A percentile compares a stretch with the other conserved stretches of the same genome.
Evolutionary conservation across 805 yeast genomes (phyloP).

Genomic region (Starmerella asiatica): DNA sequence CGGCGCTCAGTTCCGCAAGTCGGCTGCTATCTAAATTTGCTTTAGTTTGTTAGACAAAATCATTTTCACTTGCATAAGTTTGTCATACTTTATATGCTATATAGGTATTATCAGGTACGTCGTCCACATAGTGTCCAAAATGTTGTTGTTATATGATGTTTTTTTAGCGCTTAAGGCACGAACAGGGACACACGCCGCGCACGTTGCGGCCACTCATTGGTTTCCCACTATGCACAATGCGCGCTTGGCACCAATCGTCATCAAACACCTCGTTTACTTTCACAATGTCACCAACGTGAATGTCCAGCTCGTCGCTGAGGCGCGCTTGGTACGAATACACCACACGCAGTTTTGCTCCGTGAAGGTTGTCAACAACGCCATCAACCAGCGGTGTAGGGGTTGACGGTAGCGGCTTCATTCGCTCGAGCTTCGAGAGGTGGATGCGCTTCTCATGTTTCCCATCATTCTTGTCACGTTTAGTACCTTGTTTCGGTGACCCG

Average conservation of each 20-base stretch:
- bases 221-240: constrained; percentile 2
- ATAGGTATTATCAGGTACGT: too few species aligned
- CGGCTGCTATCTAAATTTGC: constrained; percentile 25
- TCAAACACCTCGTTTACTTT: constrained; percentile 67
- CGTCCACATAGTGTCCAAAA: too few species aligned
- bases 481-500: too few species aligned
- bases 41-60: neutral
- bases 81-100: too few species aligned
- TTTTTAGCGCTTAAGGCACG: constrained; percentile 6
- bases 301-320: constrained; percentile 66
- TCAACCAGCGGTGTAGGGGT: constrained; percentile 11
- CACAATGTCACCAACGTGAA: constrained; percentile 55
- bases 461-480: too few species aligned
- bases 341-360: constrained; percentile 38
- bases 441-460: too few species aligned
- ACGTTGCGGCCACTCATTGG: neutral
- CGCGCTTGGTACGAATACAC: constrained; percentile 61
- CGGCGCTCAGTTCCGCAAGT: constrained; percentile 72
- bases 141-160: neutral
- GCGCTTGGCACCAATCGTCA: constrained; percentile 89
- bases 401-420: constrained; percentile 18
- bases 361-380: constrained; percentile 17
- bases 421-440: neutral
- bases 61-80: too few species aligned
- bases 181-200: constrained; percentile 18